Evolutionary conservation across 2,329 filamentous ascomycete species (phyloP).

Genomic region (Pezicula carpinea): DNA sequence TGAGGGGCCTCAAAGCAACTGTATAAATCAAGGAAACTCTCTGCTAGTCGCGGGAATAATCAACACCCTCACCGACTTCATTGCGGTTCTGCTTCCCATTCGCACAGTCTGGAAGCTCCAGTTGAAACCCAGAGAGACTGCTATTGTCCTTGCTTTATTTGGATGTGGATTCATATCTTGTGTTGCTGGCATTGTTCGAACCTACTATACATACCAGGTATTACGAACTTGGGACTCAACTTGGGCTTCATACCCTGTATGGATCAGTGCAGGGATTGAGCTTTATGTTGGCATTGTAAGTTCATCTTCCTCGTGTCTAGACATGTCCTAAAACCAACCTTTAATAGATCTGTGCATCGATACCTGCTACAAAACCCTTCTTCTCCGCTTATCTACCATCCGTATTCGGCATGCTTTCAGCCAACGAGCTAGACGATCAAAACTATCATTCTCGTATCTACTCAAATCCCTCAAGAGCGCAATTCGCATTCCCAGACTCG

Average conservation of each 20-base stretch:
- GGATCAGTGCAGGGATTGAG: conserved; percentile 34
- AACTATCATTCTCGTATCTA: background rate
- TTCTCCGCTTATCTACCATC: conserved; percentile 32
- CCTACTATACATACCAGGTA: conserved; percentile 30
- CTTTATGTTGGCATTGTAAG: conserved; percentile 35
- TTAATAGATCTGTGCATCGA: conserved; percentile 33
- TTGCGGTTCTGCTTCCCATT: conserved; percentile 48
- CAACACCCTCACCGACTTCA: conserved; percentile 56
- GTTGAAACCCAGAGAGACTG: conserved; percentile 41
- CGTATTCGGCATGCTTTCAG: conserved; percentile 4
- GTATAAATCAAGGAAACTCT: conserved; percentile 45
- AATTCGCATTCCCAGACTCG: background rate
- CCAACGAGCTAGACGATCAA: background rate
- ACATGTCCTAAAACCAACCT: background rate
- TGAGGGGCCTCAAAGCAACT: conserved; percentile 28
- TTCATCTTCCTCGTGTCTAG: background rate
- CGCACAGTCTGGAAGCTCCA: conserved; percentile 40
- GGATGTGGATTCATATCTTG: conserved; percentile 44
- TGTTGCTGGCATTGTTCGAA: conserved; percentile 33
- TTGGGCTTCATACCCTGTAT: conserved; percentile 10
- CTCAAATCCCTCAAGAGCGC: background rate
- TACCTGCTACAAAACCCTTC: conserved; percentile 38
- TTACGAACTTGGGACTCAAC: conserved; percentile 9
- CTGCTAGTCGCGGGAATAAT: conserved; percentile 50
- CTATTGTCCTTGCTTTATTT: conserved; percentile 43